phyloP scores from a whole-genome alignment of 208 protist species.

The Acanthamoeba culbertsoni region DNA sequence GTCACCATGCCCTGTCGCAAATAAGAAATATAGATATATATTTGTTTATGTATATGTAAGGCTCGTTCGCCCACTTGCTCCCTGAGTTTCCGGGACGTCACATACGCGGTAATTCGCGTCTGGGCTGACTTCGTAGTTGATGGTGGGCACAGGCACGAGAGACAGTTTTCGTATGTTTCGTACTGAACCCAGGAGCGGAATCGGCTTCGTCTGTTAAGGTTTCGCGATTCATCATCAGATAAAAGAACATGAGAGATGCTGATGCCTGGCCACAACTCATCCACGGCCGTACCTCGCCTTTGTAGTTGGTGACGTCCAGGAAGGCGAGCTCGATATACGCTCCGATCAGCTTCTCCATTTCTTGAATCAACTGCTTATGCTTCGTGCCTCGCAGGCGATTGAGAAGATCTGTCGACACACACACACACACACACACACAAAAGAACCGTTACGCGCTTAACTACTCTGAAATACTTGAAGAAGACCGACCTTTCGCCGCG shows the following conservation, averaged over 20 bases:
- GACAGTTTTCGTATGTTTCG: background rate
- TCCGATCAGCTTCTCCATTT: slow-evolving; percentile 53
- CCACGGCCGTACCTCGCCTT: background rate
- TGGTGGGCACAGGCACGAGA: background rate
- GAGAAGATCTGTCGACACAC: slow-evolving; percentile 36
- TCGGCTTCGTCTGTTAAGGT: background rate
- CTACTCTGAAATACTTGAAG: background rate
- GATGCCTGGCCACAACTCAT: too few relatives aligned
- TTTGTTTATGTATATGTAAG: background rate
- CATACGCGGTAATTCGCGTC: slow-evolving; percentile 32
- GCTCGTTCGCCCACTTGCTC: background rate
- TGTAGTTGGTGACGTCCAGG: slow-evolving; percentile 31
- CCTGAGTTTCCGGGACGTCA: background rate
- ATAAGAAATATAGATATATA: background rate
- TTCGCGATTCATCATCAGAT: background rate
- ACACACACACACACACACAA: background rate
- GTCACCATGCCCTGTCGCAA: background rate
- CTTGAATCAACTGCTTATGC: slow-evolving; percentile 53
- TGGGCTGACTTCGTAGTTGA: background rate
- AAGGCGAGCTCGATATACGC: slow-evolving; percentile 64
- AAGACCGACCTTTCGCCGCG: slow-evolving; percentile 41
- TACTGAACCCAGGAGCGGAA: background rate
- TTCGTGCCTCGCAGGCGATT: background rate
- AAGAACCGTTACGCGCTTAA: background rate
- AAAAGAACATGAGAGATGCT: background rate